Percentiles rank a stretch among this genome's conserved stretches.
Evolutionary conservation across 2,329 filamentous ascomycete species (phyloP).

Genomic region (Ceratocystis papillata): DNA sequence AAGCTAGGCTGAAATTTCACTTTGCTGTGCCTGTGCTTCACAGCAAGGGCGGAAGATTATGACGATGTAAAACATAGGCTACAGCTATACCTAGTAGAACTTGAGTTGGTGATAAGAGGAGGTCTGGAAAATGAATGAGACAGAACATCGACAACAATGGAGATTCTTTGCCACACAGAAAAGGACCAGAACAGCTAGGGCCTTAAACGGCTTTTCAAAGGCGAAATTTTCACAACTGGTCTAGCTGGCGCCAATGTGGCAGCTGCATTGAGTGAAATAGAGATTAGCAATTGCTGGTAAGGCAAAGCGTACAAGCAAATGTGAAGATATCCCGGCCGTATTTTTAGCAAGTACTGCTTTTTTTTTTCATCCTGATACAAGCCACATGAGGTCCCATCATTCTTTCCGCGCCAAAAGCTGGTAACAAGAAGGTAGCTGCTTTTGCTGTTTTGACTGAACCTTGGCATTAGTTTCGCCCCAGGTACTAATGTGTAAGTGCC

Average conservation of each 20-base stretch:
- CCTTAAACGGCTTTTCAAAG: not conserved
- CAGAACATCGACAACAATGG: not conserved
- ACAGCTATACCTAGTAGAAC: not conserved
- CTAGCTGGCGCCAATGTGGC: not conserved
- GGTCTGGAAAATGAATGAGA: not conserved
- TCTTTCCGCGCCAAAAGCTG: not conserved
- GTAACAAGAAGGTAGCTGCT: not conserved
- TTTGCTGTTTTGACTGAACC: not conserved
- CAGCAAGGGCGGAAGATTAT: not conserved
- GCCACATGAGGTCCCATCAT: not conserved
- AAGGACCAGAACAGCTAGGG: not conserved
- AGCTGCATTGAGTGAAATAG: not conserved
- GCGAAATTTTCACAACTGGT: not conserved
- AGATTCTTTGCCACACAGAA: not conserved
- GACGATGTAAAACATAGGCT: slow-evolving; percentile 1
- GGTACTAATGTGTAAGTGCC: not conserved
- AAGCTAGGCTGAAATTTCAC: not conserved
- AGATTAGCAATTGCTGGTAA: not conserved
- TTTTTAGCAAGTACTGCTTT: not conserved
- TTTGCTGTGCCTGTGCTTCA: not conserved
- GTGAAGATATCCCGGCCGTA: not conserved
- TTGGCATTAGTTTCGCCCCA: not conserved
- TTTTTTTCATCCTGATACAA: too few species aligned
- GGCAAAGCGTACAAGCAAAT: not conserved
- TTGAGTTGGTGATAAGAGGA: not conserved